Evolutionary conservation across 148 eudicot genomes (phyloP), one percentile per base, ranked within the genome.

Genomic region (Cornus controversa): DNA sequence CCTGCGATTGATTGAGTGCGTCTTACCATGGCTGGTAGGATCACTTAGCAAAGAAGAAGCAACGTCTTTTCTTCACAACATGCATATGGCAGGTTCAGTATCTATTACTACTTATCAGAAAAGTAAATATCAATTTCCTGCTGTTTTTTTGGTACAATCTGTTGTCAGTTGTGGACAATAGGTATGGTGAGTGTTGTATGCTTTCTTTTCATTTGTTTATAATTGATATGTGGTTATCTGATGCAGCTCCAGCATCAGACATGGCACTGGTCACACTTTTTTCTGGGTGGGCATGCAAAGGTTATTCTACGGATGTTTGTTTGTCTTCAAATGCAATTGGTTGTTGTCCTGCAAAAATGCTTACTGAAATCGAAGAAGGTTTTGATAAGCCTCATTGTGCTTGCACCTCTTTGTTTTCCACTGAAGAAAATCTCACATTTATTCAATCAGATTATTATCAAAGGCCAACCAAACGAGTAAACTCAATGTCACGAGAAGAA

Each of bases 241-340:
- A 72, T 90, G 91, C 91, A 94, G 98, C 97, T 69, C 97, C 98
- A 64, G 89, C 85, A 26, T 87, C 92, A 75, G 98, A 94, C 78
- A 72, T 73, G 76, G 97, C 94, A 54, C 85, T 94, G 70, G 96
- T 94, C 70, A 91, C 98, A 2, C 94, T 94, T 78, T 94, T 94
- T 80, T 85, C 98, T 78, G 98, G 98, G 45, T 94, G 98, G 98
- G 97, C 94, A 73, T 94, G 98, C 89, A 92, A 94, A 83, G 97
- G 98, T 72, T 85, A 84, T 80, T 77, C 87, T 27, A 82, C 72
- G 29, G 90, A 87, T 73, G 84, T 80, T 73, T 94, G 98, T 77
- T 85, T 94, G 80, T 87, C 91, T 64, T 87, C 96, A 24, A 75
- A 81, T 74, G 90, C 89, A 27, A 85, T 69, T 76, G 93, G 97